Evolutionary conservation across 1,284 basidiomycete genomes (phyloP).

Genomic region (Laetiporus sulphureus): DNA sequence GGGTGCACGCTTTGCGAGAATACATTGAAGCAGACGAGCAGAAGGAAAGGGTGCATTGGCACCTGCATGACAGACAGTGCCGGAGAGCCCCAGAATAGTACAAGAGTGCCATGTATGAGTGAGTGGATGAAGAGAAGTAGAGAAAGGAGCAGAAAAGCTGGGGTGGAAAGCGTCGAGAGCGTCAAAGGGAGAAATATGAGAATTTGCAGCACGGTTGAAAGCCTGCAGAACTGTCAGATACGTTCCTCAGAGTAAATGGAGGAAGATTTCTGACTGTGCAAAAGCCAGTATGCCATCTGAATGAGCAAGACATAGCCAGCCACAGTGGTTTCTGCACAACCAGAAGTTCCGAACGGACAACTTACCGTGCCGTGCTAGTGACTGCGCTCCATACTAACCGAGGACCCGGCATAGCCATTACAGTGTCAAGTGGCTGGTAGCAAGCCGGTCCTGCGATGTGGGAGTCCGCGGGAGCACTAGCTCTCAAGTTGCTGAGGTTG

Average conservation of each 20-base stretch:
- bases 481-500: no score
- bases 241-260: no score
- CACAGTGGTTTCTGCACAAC: conserved; percentile 5
- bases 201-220: conserved; percentile 74
- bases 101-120: conserved; percentile 68
- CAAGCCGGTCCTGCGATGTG: no score
- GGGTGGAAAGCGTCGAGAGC: conserved; percentile 70
- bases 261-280: no score
- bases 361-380: conserved; percentile 57
- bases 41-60: conserved; percentile 73
- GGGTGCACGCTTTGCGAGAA: conserved; percentile 61
- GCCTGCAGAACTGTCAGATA: conserved; percentile 40
- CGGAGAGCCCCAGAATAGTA: conserved; percentile 58
- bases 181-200: conserved; percentile 80
- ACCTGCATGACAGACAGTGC: conserved; percentile 70
- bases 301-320: no score
- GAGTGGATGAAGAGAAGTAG: conserved; percentile 71
- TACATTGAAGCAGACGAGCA: conserved; percentile 75
- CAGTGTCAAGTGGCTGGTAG: conserved; percentile 6
- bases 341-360: conserved; percentile 5
- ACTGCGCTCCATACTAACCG: conserved; percentile 65
- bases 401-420: conserved; percentile 35
- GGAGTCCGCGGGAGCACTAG: no score
- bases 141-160: conserved; percentile 76
- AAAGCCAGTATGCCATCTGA: no score